A percentile compares a stretch with the other conserved stretches of the same genome.
These are phyloP conservation scores for Punica granatum DNA, from an alignment of 345 rosid species.

Conservation along the genomic window DNA sequence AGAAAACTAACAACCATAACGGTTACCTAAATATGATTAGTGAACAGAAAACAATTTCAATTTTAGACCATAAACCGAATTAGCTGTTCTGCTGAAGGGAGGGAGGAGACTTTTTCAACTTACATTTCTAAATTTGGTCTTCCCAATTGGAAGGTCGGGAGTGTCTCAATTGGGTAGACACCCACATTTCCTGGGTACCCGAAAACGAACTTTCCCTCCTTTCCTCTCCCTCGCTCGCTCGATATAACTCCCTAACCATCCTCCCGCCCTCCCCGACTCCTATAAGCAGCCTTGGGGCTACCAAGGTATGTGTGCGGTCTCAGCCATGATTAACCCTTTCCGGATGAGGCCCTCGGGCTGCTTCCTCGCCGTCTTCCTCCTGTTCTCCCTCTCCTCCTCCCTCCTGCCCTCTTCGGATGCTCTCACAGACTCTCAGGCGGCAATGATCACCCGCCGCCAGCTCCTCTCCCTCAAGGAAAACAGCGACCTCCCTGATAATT, in stretches of 20 bases:
- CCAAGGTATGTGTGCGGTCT: neutral
- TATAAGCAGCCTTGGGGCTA: constrained; percentile 7
- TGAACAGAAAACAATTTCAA: neutral
- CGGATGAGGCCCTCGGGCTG: constrained; percentile 1
- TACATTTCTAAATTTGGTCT: neutral
- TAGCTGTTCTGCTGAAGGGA: neutral
- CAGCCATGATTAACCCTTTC: neutral
- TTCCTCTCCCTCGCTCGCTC: neutral
- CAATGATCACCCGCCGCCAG: neutral
- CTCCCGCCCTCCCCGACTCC: neutral
- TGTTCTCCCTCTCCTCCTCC: neutral
- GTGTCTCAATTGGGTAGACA: neutral
- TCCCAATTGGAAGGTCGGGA: neutral
- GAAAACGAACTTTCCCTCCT: neutral
- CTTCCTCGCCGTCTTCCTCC: neutral
- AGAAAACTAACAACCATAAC: no score
- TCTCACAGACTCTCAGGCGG: neutral
- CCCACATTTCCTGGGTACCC: neutral
- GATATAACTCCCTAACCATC: neutral
- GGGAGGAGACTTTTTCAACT: neutral
- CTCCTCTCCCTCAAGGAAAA: constrained; percentile 1
- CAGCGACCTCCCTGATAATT: neutral
- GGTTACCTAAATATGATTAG: no score
- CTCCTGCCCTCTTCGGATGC: neutral
- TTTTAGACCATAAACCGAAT: neutral